Evolutionary conservation across 2,329 filamentous ascomycete genomes (phyloP).

Genomic region (Lecanoromycetidae sp.): DNA sequence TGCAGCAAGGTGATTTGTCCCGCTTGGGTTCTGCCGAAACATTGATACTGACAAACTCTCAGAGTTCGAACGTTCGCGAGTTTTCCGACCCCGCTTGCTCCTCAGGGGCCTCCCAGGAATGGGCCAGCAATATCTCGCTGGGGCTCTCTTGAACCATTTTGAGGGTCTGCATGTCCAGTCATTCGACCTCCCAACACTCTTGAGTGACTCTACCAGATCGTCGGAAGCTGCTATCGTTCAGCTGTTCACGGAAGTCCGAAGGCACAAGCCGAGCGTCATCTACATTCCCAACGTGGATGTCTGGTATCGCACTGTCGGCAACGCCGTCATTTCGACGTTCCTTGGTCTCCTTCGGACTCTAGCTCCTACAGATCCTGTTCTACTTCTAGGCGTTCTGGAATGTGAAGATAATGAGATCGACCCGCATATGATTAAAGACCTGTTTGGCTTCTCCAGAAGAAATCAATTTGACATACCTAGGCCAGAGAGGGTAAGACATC

Average conservation of each 20-base stretch:
- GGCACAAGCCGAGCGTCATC: conserved; percentile 62
- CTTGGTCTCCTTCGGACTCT: conserved; percentile 68
- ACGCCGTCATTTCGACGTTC: conserved; percentile 62
- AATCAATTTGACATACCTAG: conserved; percentile 60
- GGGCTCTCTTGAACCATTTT: conserved; percentile 76
- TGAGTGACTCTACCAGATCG: conserved; percentile 63
- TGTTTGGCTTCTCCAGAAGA: conserved; percentile 76
- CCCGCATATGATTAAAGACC: conserved; percentile 52
- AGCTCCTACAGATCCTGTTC: conserved; percentile 77
- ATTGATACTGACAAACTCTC: not conserved
- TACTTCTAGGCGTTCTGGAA: conserved; percentile 78
- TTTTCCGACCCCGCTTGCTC: conserved; percentile 79
- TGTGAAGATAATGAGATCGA: conserved; percentile 51
- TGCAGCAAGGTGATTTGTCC: conserved; percentile 36
- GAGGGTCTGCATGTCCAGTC: conserved; percentile 91
- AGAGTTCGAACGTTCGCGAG: conserved; percentile 74
- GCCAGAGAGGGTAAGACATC: conserved; percentile 47
- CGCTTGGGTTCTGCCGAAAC: conserved; percentile 38
- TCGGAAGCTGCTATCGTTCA: conserved; percentile 52
- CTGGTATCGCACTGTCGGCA: conserved; percentile 65
- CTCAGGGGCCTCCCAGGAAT: conserved; percentile 75
- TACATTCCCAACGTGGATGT: conserved; percentile 67
- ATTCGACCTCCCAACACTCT: conserved; percentile 78
- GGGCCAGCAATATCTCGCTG: conserved; percentile 83
- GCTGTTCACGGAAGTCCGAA: conserved; percentile 56